A percentile compares a stretch with the other conserved stretches of the same genome.
Conservation (phyloP, 257 asterid species). For the Petrea volubilis region DNA sequence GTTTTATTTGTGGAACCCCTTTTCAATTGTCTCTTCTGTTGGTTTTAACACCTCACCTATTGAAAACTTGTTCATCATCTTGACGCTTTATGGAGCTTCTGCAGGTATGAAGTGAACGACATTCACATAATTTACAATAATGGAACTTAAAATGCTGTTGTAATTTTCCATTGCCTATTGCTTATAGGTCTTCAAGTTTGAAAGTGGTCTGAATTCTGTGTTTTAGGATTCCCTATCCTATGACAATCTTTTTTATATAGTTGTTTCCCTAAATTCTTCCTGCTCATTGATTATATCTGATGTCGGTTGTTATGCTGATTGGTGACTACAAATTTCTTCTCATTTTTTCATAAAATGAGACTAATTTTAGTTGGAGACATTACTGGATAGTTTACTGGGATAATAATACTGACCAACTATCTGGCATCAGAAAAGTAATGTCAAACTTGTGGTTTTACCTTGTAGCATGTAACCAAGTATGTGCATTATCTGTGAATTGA, state of each 20-base stretch:
- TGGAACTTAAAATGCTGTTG: slow-evolving; percentile 12
- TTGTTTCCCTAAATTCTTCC: neutral
- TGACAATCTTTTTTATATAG: neutral
- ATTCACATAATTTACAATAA: slow-evolving; percentile 12
- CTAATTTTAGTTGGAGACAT: neutral
- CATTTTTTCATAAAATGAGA: neutral
- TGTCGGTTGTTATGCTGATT: no score
- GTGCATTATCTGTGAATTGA: neutral
- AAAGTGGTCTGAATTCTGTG: slow-evolving; percentile 9
- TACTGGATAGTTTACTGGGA: neutral
- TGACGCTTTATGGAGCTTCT: slow-evolving; percentile 89
- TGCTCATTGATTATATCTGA: neutral
- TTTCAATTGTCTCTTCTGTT: slow-evolving; percentile 79
- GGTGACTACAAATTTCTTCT: no score
- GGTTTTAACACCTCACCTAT: slow-evolving; percentile 87
- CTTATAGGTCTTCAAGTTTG: slow-evolving; percentile 4
- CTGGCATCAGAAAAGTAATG: neutral
- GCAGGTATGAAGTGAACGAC: slow-evolving; percentile 48
- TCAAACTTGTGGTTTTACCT: neutral
- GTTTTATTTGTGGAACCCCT: slow-evolving; percentile 96
- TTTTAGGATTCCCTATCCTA: neutral
- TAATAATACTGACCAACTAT: neutral
- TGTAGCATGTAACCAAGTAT: neutral
- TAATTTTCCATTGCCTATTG: slow-evolving; percentile 6
- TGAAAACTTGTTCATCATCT: slow-evolving; percentile 71